Base-by-base conservation (phyloP, 768 basidiomycete genomes). In the Psilocybe azurescens region DNA sequence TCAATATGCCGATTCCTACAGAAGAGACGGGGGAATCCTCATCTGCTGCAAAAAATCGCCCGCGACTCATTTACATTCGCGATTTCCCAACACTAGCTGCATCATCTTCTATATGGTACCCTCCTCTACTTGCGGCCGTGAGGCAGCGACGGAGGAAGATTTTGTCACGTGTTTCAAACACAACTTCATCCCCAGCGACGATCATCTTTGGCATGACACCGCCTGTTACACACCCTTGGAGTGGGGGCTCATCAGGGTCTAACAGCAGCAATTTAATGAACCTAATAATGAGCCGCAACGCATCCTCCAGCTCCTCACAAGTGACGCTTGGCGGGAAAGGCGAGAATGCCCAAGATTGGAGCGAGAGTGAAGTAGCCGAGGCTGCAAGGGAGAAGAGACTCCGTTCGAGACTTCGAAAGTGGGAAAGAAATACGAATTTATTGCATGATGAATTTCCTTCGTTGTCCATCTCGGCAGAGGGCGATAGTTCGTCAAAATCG, bases 121-220 rank as follows among this genome's bases (percentile, higher is more conserved):
- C 93, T 10, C 82, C 89, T 41, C 82, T 98, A 28, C 80, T 95
- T 13, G 81, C 86, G 30, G 89, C 93, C 11, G 91, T 96, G n/a
- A 86, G 89, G 47, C 80, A 88, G 58, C 84, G 93, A 39, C 85
- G 95, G 33, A 83, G 86, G 64, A 88, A 90, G 2, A 80, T 88
- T 3, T 76, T 89, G 7, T 75, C 86, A 0, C 79, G 86, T 30
- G 81, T 87, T 10, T 80, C 85, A 5, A 84, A 86, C n/a, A 83
- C 87, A 1, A 83, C 88, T 11, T 65, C 74, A 38, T 86, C 86
- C 69, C 93, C 94, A 2, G 91, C 89, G 67, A 86, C 89, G 7
- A 93, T 97, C 51, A 81, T 97, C 16, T 91, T 97, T 68, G 94
- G 94, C n/a, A 87, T 93, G 69, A 89, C 90, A 0, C 94, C 95